Evolutionary conservation across 1,139 yeast species (phyloP).

Genomic region (Protomyces arabidopsidicola): DNA sequence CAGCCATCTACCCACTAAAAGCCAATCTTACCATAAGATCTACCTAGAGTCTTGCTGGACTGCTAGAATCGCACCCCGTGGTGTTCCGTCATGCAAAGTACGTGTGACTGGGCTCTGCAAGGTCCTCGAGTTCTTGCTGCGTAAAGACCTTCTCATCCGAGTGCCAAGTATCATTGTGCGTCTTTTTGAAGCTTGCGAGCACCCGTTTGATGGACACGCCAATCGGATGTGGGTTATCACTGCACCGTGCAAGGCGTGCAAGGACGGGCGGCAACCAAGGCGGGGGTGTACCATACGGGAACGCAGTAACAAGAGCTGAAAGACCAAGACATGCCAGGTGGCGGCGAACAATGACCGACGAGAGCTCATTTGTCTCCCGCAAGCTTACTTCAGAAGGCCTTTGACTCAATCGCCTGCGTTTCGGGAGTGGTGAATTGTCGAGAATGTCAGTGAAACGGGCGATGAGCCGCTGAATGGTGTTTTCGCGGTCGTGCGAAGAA

Average conservation of each 20-base stretch:
- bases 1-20: too few relatives aligned
- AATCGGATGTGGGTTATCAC: slow-evolving; percentile 67
- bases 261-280: slow-evolving; percentile 77
- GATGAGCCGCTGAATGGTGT: slow-evolving; percentile 42
- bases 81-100: slow-evolving; percentile 59
- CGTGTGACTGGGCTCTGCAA: slow-evolving; percentile 90
- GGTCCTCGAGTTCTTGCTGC: slow-evolving; percentile 75
- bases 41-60: too few relatives aligned
- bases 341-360: slow-evolving; percentile 40
- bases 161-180: slow-evolving; percentile 96
- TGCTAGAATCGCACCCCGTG: too few relatives aligned
- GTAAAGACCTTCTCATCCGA: slow-evolving; percentile 74
- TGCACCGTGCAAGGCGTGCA: slow-evolving; percentile 60
- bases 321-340: slow-evolving; percentile 90
- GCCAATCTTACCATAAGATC: too few relatives aligned
- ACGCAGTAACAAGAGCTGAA: slow-evolving; percentile 84
- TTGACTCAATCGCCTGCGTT: slow-evolving; percentile 4
- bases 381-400: slow-evolving; percentile 17
- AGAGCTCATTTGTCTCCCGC: slow-evolving; percentile 6
- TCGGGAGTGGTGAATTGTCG: slow-evolving; percentile 34
- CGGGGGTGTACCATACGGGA: slow-evolving; percentile 89
- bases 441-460: slow-evolving; percentile 44
- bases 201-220: slow-evolving; percentile 82
- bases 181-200: slow-evolving; percentile 80
- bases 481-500: slow-evolving; percentile 54